Percentiles rank a stretch among this genome's conserved stretches.
phyloP scores from a whole-genome alignment of 2,329 filamentous ascomycete genomes.

The Penicillium griseofulvum region DNA sequence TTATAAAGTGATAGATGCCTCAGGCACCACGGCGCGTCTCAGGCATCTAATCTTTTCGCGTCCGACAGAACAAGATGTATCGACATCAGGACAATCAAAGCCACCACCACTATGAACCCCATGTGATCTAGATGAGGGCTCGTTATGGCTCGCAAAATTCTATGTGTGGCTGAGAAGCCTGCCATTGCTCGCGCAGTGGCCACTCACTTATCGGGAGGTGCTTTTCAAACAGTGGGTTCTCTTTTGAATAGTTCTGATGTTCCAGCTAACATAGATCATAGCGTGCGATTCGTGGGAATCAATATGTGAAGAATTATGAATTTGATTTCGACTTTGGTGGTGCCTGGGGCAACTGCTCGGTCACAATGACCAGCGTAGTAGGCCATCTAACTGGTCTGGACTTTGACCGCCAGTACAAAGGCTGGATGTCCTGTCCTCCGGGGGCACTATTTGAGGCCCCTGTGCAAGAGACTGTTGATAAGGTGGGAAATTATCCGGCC shows the following conservation, averaged over 20 bases:
- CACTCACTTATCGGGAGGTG: conserved; percentile 78
- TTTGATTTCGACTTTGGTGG: conserved; percentile 85
- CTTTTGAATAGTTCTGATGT: background rate
- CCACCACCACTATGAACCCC: conserved; percentile 7
- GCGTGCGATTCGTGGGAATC: conserved; percentile 64
- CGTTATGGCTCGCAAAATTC: conserved; percentile 54
- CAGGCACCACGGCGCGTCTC: conserved; percentile 11
- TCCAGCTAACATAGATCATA: conserved; percentile 40
- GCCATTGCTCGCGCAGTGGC: conserved; percentile 95
- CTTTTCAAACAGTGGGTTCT: conserved; percentile 63
- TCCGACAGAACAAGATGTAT: conserved; percentile 16
- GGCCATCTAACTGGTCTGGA: conserved; percentile 83
- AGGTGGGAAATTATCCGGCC: conserved; percentile 48
- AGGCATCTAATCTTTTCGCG: conserved; percentile 14
- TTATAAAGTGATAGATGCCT: conserved; percentile 8
- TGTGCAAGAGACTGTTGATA: conserved; percentile 65
- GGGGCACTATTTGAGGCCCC: conserved; percentile 76
- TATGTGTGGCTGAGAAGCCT: conserved; percentile 83
- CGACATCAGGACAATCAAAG: conserved; percentile 4
- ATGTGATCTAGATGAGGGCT: conserved; percentile 9
- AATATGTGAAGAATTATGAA: conserved; percentile 89
- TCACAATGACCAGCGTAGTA: conserved; percentile 90
- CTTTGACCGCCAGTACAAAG: conserved; percentile 70
- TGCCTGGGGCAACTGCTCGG: conserved; percentile 75
- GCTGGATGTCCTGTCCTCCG: conserved; percentile 79